These are phyloP conservation scores for Scutellaria barbata DNA, from an alignment of 257 asterid species.

Conservation along the genomic window DNA sequence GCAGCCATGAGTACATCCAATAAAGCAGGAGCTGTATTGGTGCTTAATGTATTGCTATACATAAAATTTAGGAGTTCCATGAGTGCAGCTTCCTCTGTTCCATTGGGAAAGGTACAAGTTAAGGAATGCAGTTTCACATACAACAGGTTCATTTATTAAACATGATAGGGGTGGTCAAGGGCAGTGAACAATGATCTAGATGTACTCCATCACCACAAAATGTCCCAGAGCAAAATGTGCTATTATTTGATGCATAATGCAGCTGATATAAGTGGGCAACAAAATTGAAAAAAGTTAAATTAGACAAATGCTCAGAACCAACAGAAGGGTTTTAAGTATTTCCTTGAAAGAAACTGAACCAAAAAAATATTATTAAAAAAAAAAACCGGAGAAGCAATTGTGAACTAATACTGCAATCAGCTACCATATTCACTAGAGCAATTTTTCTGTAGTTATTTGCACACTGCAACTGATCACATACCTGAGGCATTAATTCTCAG, in stretches of 20 bases:
- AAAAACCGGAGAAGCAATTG: background rate
- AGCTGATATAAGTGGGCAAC: background rate
- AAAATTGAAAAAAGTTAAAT: background rate
- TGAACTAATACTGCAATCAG: background rate
- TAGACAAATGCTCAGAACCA: background rate
- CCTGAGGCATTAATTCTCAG: conserved; percentile 90
- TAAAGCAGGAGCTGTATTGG: conserved; percentile 74
- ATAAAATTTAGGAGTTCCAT: conserved; percentile 97
- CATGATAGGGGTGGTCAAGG: background rate
- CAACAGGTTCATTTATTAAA: background rate
- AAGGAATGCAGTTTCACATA: conserved; percentile 18
- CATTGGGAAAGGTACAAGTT: conserved; percentile 34
- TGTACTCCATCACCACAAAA: background rate
- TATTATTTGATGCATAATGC: background rate
- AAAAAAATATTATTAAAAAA: background rate
- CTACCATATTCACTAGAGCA: conserved; percentile 11
- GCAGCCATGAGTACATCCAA: conserved; percentile 96
- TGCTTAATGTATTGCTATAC: conserved; percentile 78
- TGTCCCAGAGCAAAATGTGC: background rate
- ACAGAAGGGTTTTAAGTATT: background rate
- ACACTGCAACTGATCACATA: conserved; percentile 36
- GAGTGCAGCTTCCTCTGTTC: conserved; percentile 93
- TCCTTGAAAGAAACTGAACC: conserved; percentile 9
- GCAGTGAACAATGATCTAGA: conserved; percentile 9
- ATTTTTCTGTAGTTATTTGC: conserved; percentile 1